Base-by-base conservation (phyloP, 2,329 filamentous ascomycete genomes). In the Whalleya microplaca region DNA sequence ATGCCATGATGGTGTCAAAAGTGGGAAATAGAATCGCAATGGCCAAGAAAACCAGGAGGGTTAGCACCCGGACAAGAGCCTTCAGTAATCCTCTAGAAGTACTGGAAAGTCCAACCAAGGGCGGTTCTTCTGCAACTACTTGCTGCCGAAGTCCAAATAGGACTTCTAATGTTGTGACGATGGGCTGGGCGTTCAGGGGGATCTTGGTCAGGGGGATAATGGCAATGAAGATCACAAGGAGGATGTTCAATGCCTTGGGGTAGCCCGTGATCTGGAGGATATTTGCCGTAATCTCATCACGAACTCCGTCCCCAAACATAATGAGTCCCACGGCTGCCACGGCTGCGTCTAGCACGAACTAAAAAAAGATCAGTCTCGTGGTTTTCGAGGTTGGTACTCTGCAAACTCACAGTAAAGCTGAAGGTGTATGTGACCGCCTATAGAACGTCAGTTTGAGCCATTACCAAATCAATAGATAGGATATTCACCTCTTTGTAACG, bases 171-270 rank as follows among this genome's bases (percentile, higher is more conserved):
- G 92, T 97, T 29, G 88, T 88, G 62, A 96, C 84, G 64, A 98
- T 93, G 10, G 94, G 95, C 1, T 93, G 88, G 8, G 90, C 89
- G 71, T 93, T 96, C 37, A 97, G 80, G 0, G 93, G 92, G n/a
- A 97, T 87, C 75, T 99, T 99, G 37, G 94, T 97, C 49, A 99
- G 78, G 0, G 94, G 95, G 62, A 98, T 96, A 70, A 97, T 92
- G 69, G 89, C 89, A 65, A 98, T 90, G 72, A 93, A 94, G 59
- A 91, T 79, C 62, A 92, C 92, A 72, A 97, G 89, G 64, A 94
- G 79, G 45, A 94, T 76, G n/a, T 87, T 91, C 41, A 96, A 74
- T 1, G 78, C 81, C 12, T 83, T 77, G 0, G 94, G 91, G 70
- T 96, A 97, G 51, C 88, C 88, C 5, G 81, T 74, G 1, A 86